phyloP scores from a whole-genome alignment of 129 eudicot genomes.

The Flaveria trinervia region DNA sequence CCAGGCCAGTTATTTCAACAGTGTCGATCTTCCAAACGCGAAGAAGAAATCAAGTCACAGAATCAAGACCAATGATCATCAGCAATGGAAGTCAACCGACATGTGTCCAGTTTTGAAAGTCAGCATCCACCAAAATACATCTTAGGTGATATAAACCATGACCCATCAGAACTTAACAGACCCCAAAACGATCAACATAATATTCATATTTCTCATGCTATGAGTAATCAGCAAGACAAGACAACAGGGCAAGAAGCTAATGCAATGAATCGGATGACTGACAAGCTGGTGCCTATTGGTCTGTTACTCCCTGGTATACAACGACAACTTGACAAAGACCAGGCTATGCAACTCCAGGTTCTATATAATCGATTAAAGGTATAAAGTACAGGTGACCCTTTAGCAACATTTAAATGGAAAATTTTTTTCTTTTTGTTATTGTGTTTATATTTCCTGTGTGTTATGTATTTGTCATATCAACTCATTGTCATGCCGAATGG shows the following conservation, averaged over 20 bases:
- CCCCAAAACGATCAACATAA: conserved; percentile 45
- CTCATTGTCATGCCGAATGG: neutral
- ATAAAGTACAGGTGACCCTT: conserved; percentile 11
- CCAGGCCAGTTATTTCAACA: too few relatives aligned
- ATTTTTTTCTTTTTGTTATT: neutral
- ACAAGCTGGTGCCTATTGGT: conserved; percentile 74
- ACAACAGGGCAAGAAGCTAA: conserved; percentile 45
- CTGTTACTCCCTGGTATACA: conserved; percentile 75
- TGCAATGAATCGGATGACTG: conserved; percentile 39
- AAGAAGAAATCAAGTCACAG: too few relatives aligned
- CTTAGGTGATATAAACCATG: conserved; percentile 34
- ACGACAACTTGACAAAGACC: conserved; percentile 84
- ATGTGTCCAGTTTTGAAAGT: conserved; percentile 44
- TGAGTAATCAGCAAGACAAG: conserved; percentile 48
- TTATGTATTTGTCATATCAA: neutral
- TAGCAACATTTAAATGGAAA: neutral
- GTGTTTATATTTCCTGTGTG: neutral
- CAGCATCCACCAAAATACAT: conserved; percentile 45
- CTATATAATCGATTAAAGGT: conserved; percentile 69
- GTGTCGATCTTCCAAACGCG: too few relatives aligned
- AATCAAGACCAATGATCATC: too few relatives aligned
- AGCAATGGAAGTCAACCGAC: conserved; percentile 39
- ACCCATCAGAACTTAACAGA: conserved; percentile 31
- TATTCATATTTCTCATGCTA: conserved; percentile 41
- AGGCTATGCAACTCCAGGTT: conserved; percentile 77